Evolutionary conservation across 352 stramenopile species (phyloP).

Genomic region (Globisporangium splendens): DNA sequence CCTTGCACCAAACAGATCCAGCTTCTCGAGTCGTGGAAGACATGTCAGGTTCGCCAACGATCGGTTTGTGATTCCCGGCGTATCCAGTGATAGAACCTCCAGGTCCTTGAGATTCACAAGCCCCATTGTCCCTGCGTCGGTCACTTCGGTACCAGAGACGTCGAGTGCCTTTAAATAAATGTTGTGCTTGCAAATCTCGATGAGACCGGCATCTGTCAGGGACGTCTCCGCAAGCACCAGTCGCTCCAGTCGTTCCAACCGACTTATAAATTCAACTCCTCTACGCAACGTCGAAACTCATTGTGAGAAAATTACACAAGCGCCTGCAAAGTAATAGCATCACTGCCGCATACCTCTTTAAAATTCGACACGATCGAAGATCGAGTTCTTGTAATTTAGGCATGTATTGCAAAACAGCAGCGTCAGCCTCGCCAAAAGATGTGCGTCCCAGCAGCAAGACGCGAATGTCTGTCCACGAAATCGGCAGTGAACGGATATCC

Average conservation of each 20-base stretch:
- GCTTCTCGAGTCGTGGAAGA: conserved; percentile 42
- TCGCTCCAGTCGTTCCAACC: conserved; percentile 42
- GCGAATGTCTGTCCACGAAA: conserved; percentile 48
- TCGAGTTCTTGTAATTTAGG: conserved; percentile 58
- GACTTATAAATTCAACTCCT: conserved; percentile 71
- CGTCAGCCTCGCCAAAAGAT: conserved; percentile 59
- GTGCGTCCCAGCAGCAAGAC: conserved; percentile 60
- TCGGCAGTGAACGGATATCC: conserved; percentile 43
- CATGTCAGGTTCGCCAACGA: conserved; percentile 48
- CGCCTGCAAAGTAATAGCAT: background rate
- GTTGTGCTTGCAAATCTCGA: conserved; percentile 55
- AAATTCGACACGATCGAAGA: conserved; percentile 56
- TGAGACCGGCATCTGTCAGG: conserved; percentile 50
- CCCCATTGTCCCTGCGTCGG: conserved; percentile 44
- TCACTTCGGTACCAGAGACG: conserved; percentile 71
- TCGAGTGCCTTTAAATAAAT: conserved; percentile 48
- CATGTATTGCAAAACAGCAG: conserved; percentile 50
- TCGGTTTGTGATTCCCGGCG: conserved; percentile 59
- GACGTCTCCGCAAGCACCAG: conserved; percentile 58
- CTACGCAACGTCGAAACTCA: conserved; percentile 6
- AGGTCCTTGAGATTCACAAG: conserved; percentile 49
- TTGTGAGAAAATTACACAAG: no score
- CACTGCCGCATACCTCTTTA: conserved; percentile 46
- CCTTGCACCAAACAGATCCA: conserved; percentile 80
- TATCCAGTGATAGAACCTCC: conserved; percentile 62